phyloP scores from a whole-genome alignment of 1,284 basidiomycete species.

The Sutorius eximius region DNA sequence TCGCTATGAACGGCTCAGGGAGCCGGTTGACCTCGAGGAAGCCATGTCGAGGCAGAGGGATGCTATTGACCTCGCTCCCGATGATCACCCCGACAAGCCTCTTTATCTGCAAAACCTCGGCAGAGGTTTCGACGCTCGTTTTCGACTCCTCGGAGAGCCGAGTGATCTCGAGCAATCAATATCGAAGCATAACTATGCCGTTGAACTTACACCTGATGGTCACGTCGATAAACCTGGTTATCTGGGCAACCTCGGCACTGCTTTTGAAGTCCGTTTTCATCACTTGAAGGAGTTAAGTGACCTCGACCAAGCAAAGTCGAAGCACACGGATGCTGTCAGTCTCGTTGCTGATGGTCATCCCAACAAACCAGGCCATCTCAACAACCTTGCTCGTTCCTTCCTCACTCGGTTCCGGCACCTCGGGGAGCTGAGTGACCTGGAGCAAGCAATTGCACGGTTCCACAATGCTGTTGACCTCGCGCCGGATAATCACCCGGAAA shows the following conservation, averaged over 20 bases:
- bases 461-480: neutral
- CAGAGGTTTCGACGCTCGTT: neutral
- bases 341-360: neutral
- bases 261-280: neutral
- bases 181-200: neutral
- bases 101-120: neutral
- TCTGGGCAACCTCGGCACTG: neutral
- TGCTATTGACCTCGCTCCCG: neutral
- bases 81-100: neutral
- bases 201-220: neutral
- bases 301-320: neutral
- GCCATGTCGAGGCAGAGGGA: neutral
- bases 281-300: neutral
- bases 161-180: conserved; percentile 3
- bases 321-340: neutral
- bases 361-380: neutral
- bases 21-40: neutral
- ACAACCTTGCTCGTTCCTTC: neutral
- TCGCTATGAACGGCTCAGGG: neutral
- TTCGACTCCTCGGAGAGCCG: neutral
- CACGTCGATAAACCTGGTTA: neutral
- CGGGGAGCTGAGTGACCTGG: neutral
- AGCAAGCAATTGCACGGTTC: neutral
- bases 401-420: neutral
- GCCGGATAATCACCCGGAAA: neutral